phyloP scores from a whole-genome alignment of 2,329 filamentous ascomycete species.

The Calcarisporium arbuscula region DNA sequence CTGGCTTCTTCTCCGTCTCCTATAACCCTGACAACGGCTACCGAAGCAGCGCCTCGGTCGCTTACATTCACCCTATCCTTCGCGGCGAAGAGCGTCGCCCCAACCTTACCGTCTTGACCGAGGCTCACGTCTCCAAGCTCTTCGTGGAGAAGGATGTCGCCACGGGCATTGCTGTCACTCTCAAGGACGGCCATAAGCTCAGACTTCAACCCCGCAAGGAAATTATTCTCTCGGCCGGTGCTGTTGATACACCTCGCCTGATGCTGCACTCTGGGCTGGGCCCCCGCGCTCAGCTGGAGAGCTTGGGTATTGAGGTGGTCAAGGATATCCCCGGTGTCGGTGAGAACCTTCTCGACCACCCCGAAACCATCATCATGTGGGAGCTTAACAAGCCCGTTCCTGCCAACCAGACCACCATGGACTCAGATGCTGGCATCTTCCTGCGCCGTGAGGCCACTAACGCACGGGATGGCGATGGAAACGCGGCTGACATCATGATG shows the following conservation, averaged over 20 bases:
- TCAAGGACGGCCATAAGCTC: constrained; percentile 45
- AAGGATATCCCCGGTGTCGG: constrained; percentile 54
- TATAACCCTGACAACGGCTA: constrained; percentile 87
- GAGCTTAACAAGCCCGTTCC: constrained; percentile 74
- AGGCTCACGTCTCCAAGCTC: constrained; percentile 80
- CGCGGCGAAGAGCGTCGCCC: constrained; percentile 74
- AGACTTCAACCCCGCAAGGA: constrained; percentile 63
- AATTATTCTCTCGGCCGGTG: constrained; percentile 73
- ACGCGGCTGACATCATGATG: constrained; percentile 87
- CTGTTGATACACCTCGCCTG: constrained; percentile 71
- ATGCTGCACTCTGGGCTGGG: constrained; percentile 53
- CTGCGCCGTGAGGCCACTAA: constrained; percentile 69
- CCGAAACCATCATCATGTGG: constrained; percentile 59
- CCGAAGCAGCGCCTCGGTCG: constrained; percentile 80
- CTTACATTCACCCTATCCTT: constrained; percentile 88
- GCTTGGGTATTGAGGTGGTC: constrained; percentile 49
- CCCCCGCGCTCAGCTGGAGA: constrained; percentile 44
- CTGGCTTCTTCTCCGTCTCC: constrained; percentile 85
- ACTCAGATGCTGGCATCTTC: constrained; percentile 85
- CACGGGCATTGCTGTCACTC: constrained; percentile 63
- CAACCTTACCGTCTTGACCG: constrained; percentile 80
- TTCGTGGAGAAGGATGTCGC: constrained; percentile 65
- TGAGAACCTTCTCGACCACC: constrained; percentile 56
- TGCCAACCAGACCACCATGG: constrained; percentile 79
- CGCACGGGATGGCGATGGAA: constrained; percentile 60